Conservation (phyloP, 805 yeast species). For the Yarrowia sp. region DNA sequence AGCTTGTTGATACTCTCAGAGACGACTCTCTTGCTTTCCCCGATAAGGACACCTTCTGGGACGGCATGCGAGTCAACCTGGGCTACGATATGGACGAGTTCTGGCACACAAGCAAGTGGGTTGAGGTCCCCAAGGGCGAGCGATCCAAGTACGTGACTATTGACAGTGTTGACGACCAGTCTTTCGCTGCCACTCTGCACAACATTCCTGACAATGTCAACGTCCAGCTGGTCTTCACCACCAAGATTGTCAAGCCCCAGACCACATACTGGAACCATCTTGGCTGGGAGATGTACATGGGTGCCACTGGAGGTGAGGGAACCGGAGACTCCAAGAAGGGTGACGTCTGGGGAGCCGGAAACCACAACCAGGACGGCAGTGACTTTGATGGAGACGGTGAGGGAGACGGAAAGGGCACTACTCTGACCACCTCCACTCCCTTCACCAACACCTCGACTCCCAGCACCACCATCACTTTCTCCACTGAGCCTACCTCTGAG, state of each 20-base stretch:
- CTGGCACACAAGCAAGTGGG: constrained; percentile 17
- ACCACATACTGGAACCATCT: constrained; percentile 2
- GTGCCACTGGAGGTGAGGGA: neutral
- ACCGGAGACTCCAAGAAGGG: neutral
- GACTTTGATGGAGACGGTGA: constrained; percentile 25
- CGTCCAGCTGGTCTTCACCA: constrained; percentile 2
- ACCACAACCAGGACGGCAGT: constrained; percentile 9
- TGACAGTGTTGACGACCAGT: neutral
- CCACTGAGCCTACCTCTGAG: constrained; percentile 5
- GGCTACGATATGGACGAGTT: constrained; percentile 7
- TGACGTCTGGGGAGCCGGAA: neutral
- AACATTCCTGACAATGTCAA: constrained; percentile 20
- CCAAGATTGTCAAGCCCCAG: constrained; percentile 13
- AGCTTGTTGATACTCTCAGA: neutral
- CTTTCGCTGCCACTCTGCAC: constrained; percentile 3
- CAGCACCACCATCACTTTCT: neutral
- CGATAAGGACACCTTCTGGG: neutral
- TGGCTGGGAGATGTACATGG: constrained; percentile 3
- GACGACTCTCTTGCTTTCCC: neutral
- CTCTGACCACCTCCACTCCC: neutral
- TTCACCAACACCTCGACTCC: constrained; percentile 10
- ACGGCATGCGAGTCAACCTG: neutral
- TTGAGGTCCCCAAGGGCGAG: neutral
- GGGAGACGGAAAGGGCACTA: constrained; percentile 13
- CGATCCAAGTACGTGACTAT: neutral